Evolutionary conservation across 345 rosid genomes (phyloP).

Genomic region (Boechera retrofracta): DNA sequence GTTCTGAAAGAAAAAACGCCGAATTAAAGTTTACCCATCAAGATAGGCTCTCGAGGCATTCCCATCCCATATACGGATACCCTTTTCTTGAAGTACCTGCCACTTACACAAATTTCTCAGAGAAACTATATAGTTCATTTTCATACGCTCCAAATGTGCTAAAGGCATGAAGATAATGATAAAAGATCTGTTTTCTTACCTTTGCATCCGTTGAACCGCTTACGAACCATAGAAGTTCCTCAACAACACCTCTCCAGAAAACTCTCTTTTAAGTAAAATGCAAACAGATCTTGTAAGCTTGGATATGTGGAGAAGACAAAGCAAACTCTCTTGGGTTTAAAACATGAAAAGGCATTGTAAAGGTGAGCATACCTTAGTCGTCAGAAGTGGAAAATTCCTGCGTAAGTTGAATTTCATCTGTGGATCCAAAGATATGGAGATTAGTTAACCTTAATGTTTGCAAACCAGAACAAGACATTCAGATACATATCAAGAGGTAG

Average conservation of each 20-base stretch:
- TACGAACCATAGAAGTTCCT: conserved; percentile 96
- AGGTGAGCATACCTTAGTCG: conserved; percentile 71
- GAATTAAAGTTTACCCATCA: conserved; percentile 57
- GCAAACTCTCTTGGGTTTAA: neutral
- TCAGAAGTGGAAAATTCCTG: conserved; percentile 82
- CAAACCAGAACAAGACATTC: conserved; percentile 27
- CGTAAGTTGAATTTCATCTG: conserved; percentile 93
- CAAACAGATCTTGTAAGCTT: conserved; percentile 24
- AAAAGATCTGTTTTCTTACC: conserved; percentile 49
- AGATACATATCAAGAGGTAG: conserved; percentile 14
- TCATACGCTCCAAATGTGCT: neutral
- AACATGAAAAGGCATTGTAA: neutral
- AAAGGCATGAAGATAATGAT: conserved; percentile 10
- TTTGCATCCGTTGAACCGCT: conserved; percentile 96
- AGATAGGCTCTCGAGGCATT: conserved; percentile 96
- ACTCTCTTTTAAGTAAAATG: conserved; percentile 67
- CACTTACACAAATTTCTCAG: conserved; percentile 27
- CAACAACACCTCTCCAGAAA: conserved; percentile 98
- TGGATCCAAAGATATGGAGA: conserved; percentile 30
- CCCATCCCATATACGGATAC: conserved; percentile 93
- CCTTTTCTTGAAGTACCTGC: conserved; percentile 95
- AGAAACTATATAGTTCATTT: conserved; percentile 8
- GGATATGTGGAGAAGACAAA: neutral
- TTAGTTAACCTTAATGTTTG: conserved; percentile 1
- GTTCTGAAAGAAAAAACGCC: neutral